Conservation (phyloP, 1,139 yeast genomes). For the Pichia norvegensis region DNA sequence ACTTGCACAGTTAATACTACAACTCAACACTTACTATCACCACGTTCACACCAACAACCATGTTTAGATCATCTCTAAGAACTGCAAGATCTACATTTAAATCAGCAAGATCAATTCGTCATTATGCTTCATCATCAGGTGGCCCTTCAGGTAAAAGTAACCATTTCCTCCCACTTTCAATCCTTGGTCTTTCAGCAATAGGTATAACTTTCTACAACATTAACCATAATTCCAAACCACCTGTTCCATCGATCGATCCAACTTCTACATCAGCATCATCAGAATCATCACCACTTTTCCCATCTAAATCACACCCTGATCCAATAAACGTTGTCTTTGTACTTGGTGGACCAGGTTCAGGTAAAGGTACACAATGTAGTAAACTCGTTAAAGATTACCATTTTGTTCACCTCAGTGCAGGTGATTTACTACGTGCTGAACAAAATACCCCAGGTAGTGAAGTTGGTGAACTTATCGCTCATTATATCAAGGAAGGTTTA, state of each 20-base stretch:
- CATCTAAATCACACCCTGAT: slow-evolving; percentile 7
- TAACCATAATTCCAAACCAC: slow-evolving; percentile 24
- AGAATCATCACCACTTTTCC: slow-evolving; percentile 8
- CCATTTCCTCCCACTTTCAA: slow-evolving; percentile 23
- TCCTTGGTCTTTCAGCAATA: slow-evolving; percentile 23
- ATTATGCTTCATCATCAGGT: slow-evolving; percentile 6
- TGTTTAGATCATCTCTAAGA: background rate
- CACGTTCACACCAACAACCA: background rate
- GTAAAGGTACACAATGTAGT: slow-evolving; percentile 95
- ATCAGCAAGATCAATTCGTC: background rate
- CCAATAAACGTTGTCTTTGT: slow-evolving; percentile 73
- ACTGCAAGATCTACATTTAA: background rate
- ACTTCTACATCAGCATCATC: slow-evolving; percentile 4
- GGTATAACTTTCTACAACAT: slow-evolving; percentile 27
- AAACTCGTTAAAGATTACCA: slow-evolving; percentile 72
- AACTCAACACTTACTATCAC: no score
- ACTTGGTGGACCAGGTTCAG: slow-evolving; percentile 86
- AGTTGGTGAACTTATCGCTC: slow-evolving; percentile 78
- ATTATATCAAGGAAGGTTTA: slow-evolving; percentile 75
- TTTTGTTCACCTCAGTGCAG: slow-evolving; percentile 87
- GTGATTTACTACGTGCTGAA: slow-evolving; percentile 89
- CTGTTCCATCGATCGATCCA: slow-evolving; percentile 28
- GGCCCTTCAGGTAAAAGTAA: slow-evolving; percentile 11
- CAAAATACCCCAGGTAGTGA: slow-evolving; percentile 76
- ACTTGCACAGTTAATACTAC: no score